These are phyloP conservation scores for Blastobotrys americana DNA, from an alignment of 805 yeast species.

Conservation along the genomic window DNA sequence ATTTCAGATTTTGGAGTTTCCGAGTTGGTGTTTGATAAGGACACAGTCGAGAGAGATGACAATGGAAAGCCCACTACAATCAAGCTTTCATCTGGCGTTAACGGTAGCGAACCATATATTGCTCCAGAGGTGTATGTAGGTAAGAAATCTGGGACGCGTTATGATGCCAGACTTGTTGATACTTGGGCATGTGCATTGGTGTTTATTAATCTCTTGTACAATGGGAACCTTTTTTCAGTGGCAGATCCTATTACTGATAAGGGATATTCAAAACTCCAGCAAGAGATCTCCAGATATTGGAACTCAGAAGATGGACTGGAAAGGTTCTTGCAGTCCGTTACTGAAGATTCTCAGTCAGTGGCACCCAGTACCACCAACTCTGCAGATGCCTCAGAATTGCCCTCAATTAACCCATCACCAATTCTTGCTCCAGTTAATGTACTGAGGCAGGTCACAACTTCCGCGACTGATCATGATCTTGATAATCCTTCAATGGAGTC, in stretches of 20 bases:
- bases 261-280: conserved; percentile 16
- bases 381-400: neutral
- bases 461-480: neutral
- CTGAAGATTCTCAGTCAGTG: neutral
- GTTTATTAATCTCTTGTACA: conserved; percentile 69
- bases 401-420: neutral
- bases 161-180: conserved; percentile 78
- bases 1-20: conserved; percentile 87
- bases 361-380: neutral
- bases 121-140: conserved; percentile 68
- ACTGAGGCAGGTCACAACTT: neutral
- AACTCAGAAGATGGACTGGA: conserved; percentile 9
- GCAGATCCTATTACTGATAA: conserved; percentile 24
- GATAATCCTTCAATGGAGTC: neutral
- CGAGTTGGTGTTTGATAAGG: conserved; percentile 46
- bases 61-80: conserved; percentile 37
- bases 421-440: neutral
- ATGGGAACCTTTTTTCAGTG: conserved; percentile 26
- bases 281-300: conserved; percentile 15
- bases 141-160: conserved; percentile 37
- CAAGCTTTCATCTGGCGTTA: conserved; percentile 64
- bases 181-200: conserved; percentile 93
- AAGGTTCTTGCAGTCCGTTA: conserved; percentile 1
- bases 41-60: conserved; percentile 36
- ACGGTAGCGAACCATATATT: conserved; percentile 84